A percentile compares a stretch with the other conserved stretches of the same genome.
Conservation (phyloP, 73 alveolate genomes). For the Symbiodinium pilosum region DNA sequence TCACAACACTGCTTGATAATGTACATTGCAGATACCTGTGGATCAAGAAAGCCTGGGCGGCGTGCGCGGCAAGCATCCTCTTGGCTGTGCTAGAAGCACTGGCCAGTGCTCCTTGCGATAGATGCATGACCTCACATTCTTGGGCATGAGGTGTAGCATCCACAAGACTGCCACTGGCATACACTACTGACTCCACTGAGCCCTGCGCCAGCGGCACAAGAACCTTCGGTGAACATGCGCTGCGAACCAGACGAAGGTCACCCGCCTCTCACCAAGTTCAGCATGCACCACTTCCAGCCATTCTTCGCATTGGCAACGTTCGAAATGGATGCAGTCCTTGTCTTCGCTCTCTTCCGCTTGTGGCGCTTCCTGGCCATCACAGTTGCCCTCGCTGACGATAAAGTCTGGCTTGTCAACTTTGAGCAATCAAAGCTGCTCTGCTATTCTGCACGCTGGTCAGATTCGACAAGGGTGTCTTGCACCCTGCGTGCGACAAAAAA, state of each 20-base stretch:
- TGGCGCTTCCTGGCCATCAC: not conserved
- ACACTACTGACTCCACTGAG: not conserved
- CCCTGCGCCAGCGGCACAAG: conserved; percentile 53
- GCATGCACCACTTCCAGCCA: no score
- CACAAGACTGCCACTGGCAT: no score
- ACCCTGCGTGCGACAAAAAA: no score
- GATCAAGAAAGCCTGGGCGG: not conserved
- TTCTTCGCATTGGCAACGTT: no score
- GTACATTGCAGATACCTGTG: not conserved
- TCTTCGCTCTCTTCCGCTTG: not conserved
- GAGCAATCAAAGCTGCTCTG: not conserved
- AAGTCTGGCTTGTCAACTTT: not conserved
- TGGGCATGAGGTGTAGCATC: no score
- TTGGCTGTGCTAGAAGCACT: conserved; percentile 55
- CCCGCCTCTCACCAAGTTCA: no score
- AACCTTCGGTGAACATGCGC: conserved; percentile 77
- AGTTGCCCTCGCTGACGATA: not conserved
- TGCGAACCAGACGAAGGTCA: conserved; percentile 73
- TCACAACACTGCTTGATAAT: no score
- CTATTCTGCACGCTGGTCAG: not conserved
- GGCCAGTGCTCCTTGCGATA: conserved; percentile 66
- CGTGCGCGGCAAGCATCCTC: conserved; percentile 51
- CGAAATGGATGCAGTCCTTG: no score
- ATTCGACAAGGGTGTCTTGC: no score
- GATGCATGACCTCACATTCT: conserved; percentile 32